Base-by-base conservation (phyloP, 1,139 yeast genomes). In the Hansenula lynferdii region DNA sequence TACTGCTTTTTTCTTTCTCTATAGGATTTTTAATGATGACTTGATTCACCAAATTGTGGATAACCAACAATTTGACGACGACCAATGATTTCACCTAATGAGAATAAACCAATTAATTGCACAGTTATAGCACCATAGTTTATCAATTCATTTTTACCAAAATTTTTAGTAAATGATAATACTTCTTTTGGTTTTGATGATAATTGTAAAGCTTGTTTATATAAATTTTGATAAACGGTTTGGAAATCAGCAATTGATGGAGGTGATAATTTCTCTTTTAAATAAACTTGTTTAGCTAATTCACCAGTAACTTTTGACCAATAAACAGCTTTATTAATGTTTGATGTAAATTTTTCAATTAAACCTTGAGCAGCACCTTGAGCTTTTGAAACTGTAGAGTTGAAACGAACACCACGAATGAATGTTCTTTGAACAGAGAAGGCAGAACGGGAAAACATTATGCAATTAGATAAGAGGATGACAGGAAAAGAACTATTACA, bases 81-180 rank as follows among this genome's bases (percentile, higher is more conserved):
- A 59, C 99, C 99, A 59, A 92, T 76, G 53, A 90, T 80, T 75
- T 92, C 98, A 61, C 99, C 99, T 38, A 92, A 72, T 23, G 97
- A 81, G 68, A 89, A 92, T 65, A 89, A 77, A 48, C 97, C 99
- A 51, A 86, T 72, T 47, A 92, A 69, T 67, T 92, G 98, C 52
- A 89, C 70, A 53, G 82, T 80, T 64, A 79, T 80, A 40, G 90
- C 81, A 53, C 84, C 83, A 60, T 75, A 86, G 68, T 77, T 80
- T 56, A 78, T 67, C 48, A 72, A 72, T 56, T 72, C 72, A 50
- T 76, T 80, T 65, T 75, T 80, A 48, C 60, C 56, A 51, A 84
- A 69, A 54, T 67, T 62, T 64, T 76, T 70, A 42, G 69, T 60
- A 40, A 58, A 44, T 17, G 56, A 41, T 24, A 61, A 40, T 36